Conservation (phyloP, 768 basidiomycete species). For the Boletus reticulatus region DNA sequence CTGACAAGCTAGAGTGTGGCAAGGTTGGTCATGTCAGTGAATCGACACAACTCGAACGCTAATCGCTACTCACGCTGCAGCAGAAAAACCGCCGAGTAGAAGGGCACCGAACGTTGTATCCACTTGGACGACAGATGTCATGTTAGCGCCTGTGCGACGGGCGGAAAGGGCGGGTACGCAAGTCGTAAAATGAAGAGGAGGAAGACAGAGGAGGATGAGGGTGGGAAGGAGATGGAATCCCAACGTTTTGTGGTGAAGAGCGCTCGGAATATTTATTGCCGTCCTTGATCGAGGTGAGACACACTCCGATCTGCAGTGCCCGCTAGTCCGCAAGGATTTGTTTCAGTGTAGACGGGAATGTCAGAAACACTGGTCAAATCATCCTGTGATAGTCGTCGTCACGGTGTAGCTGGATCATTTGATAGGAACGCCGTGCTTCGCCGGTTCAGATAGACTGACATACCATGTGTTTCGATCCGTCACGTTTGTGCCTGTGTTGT, state of each 20-base stretch:
- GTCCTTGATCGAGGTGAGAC: neutral
- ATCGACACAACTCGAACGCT: neutral
- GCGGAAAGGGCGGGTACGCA: neutral
- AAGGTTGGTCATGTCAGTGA: neutral
- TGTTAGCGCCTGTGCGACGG: neutral
- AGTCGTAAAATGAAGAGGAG: neutral
- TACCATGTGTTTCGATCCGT: no score
- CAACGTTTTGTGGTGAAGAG: neutral
- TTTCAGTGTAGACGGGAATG: neutral
- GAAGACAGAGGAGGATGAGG: neutral
- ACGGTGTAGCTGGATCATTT: no score
- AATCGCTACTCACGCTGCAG: slow-evolving; percentile 21
- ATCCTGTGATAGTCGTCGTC: no score
- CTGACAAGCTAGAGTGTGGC: slow-evolving; percentile 23
- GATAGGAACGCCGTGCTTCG: no score
- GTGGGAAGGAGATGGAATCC: neutral
- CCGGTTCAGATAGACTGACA: no score
- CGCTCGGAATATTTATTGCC: neutral
- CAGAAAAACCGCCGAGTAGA: slow-evolving; percentile 29
- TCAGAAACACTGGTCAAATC: no score
- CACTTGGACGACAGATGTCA: slow-evolving; percentile 8
- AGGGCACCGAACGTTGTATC: slow-evolving; percentile 28
- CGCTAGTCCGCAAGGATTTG: no score
- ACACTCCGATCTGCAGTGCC: neutral
- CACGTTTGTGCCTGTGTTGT: no score